phyloP scores from a whole-genome alignment of 2,329 filamentous ascomycete species.

The Arachnomyces sp. region DNA sequence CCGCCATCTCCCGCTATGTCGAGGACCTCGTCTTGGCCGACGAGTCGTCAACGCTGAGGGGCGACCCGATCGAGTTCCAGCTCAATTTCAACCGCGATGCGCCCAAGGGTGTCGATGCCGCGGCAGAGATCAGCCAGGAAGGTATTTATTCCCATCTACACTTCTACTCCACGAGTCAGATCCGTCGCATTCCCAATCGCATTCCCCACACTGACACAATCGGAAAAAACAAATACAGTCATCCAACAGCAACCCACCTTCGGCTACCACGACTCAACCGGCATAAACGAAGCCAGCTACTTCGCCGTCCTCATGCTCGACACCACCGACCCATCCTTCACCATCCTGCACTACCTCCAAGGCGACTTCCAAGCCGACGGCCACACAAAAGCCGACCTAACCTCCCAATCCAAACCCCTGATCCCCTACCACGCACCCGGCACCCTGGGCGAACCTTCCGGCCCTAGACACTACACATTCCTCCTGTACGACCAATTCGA shows the following conservation, averaged over 20 bases:
- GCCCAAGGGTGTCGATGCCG: constrained; percentile 8
- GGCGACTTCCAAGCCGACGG: constrained; percentile 6
- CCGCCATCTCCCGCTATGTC: no score
- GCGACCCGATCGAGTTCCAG: constrained; percentile 1
- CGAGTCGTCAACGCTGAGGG: no score
- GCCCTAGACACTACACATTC: constrained; percentile 8
- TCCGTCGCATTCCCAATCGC: no score
- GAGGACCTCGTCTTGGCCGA: no score
- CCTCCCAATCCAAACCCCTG: constrained; percentile 1
- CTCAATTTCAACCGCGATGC: constrained; percentile 10
- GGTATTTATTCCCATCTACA: constrained; percentile 1
- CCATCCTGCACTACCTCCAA: constrained; percentile 8
- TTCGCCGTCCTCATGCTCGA: constrained; percentile 11
- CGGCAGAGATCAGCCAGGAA: constrained; percentile 3
- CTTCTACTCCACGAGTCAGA: neutral
- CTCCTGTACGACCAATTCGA: constrained; percentile 4
- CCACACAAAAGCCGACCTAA: constrained; percentile 9
- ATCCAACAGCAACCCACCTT: constrained; percentile 5
- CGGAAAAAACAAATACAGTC: constrained; percentile 2
- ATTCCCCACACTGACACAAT: neutral
- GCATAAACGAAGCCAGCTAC: constrained; percentile 7
- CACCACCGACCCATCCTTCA: constrained; percentile 4
- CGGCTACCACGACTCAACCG: constrained; percentile 8
- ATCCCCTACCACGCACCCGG: constrained; percentile 7
- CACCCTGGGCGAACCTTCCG: neutral